Evolutionary conservation across 1,139 yeast species (phyloP), one percentile per base, ranked within the genome.

Genomic region (Suhomyces chickasaworum): DNA sequence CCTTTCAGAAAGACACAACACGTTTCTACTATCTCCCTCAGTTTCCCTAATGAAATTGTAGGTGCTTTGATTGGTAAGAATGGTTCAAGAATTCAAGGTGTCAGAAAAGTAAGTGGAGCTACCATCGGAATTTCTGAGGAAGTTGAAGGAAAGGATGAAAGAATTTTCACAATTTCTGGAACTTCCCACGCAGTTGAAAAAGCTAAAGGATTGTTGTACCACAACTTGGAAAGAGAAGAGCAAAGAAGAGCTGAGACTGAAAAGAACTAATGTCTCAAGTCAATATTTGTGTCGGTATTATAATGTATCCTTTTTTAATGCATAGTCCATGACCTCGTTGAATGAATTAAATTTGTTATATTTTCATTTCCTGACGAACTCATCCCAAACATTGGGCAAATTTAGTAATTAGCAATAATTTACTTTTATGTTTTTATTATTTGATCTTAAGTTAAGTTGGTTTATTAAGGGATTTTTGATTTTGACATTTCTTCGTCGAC

Each of bases 11-110:
- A 45, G 30, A 39, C 39, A 9, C 51, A 47, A 29, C 50, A 39
- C 16, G 38, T 44, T 21, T 41, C 47, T 16, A 50, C 55, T 20
- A 42, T 51, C 4, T 45, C 59, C 7, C 42, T 58, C 29, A 46
- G 55, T 17, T 86, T 89, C 63, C 89, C 96, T 34, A 84, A 87
- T 55, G 90, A 84, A 50, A 84, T 85, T 72, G 96, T 90, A 42
- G 97, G 97, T 40, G 95, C 96, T 42, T 76, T 90, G 48, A 89
- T 90, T 59, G 97, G 97, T 55, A 86, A 86, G 58, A 84, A 85
- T 55, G 97, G 97, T 38, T 73, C 88, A 38, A 80, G 95, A 68
- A 89, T 90, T 57, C 95, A 88, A 63, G 96, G 91, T 47, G 87
- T 90, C 45, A 79, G 97, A 56, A 82, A 86, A 58, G 79, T 78